phyloP scores from a whole-genome alignment of 169 alveolate species.

The Cyclospora cayetanensis region DNA sequence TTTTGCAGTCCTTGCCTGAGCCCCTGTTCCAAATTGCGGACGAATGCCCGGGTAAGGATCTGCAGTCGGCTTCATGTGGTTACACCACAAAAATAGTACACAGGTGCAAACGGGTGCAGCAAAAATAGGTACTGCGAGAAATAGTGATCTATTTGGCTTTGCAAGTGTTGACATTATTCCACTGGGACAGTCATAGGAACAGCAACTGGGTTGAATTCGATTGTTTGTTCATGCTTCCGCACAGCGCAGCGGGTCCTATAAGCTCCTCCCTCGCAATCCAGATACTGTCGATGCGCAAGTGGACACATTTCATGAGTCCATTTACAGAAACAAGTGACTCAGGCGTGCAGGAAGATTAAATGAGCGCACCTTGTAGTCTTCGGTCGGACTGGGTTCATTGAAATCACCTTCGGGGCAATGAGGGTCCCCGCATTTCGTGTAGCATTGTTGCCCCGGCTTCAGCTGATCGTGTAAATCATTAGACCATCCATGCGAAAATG shows the following conservation, averaged over 20 bases:
- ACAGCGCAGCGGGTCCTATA: not conserved
- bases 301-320: not conserved
- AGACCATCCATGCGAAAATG: too few species aligned
- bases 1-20: too few species aligned
- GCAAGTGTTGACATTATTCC: not conserved
- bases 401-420: not conserved
- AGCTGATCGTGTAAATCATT: not conserved
- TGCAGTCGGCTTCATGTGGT: too few species aligned
- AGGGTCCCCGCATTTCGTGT: not conserved
- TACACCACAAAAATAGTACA: too few species aligned
- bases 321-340: not conserved
- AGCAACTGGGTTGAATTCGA: not conserved
- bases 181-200: not conserved
- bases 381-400: not conserved
- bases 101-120: too few species aligned
- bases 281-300: not conserved
- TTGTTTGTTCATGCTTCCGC: not conserved
- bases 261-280: conserved; percentile 1
- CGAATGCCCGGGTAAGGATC: too few species aligned
- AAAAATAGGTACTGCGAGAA: too few species aligned
- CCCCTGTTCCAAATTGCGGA: too few species aligned
- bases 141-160: too few species aligned
- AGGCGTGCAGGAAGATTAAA: not conserved
- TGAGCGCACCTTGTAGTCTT: not conserved
- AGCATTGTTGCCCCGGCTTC: not conserved